Conservation (phyloP, 176 grass and related monocot genomes). For the Guadua angustifolia region DNA sequence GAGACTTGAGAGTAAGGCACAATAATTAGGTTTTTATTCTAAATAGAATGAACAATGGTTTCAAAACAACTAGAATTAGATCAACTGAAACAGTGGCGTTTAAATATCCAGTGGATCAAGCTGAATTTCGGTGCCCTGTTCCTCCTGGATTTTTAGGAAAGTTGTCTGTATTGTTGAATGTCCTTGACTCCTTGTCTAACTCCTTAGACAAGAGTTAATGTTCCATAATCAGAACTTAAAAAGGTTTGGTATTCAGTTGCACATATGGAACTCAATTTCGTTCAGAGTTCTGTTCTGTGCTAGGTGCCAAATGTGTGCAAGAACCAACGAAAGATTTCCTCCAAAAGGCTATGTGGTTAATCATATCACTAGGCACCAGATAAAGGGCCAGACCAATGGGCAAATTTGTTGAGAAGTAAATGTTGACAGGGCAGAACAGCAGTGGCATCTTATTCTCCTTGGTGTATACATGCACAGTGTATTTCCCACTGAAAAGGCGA, state of each 20-base stretch:
- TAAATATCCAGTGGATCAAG: constrained; percentile 28
- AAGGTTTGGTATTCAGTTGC: background rate
- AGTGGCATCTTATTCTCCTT: constrained; percentile 42
- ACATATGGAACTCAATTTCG: background rate
- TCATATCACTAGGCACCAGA: constrained; percentile 39
- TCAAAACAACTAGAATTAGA: background rate
- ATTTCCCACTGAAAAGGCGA: constrained; percentile 32
- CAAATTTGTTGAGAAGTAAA: constrained; percentile 55
- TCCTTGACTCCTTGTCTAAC: constrained; percentile 35
- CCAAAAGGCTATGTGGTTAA: constrained; percentile 44
- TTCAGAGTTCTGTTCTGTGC: background rate
- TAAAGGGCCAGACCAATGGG: constrained; percentile 27
- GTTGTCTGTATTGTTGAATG: background rate
- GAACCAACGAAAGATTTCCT: constrained; percentile 33
- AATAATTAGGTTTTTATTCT: background rate
- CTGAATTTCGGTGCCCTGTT: constrained; percentile 25
- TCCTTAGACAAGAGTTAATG: constrained; percentile 11
- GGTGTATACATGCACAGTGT: constrained; percentile 42
- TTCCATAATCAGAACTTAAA: constrained; percentile 1
- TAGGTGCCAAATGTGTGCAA: constrained; percentile 39
- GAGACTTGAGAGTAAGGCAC: background rate
- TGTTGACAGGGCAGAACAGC: constrained; percentile 50
- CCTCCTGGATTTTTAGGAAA: constrained; percentile 13
- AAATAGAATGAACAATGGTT: background rate
- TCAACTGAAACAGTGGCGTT: constrained; percentile 46